These are phyloP conservation scores for Coemansia sp. DNA, from an alignment of 192 early-diverging fungal genomes.

Conservation along the genomic window DNA sequence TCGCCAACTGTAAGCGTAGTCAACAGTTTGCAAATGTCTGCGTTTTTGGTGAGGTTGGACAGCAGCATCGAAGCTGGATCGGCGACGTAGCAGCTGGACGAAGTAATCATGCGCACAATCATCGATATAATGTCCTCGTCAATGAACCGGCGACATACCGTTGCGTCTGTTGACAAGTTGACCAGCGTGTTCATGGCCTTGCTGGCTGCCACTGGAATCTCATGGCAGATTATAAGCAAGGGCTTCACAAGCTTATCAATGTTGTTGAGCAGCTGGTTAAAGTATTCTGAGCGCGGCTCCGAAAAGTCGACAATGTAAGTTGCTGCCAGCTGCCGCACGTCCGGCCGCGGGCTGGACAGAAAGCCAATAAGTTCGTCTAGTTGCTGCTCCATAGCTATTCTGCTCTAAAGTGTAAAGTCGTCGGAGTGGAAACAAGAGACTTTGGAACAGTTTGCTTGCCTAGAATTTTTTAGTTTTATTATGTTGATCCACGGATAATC, in stretches of 20 bases:
- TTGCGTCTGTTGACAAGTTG: constrained; percentile 74
- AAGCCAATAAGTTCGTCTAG: constrained; percentile 69
- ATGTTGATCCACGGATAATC: neutral
- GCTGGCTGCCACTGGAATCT: constrained; percentile 76
- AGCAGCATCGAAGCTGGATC: constrained; percentile 86
- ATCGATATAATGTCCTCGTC: constrained; percentile 70
- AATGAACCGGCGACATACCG: constrained; percentile 64
- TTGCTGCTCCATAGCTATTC: constrained; percentile 41
- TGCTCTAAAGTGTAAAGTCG: neutral
- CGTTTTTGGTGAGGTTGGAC: constrained; percentile 81
- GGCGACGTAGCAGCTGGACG: constrained; percentile 66
- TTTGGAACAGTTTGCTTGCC: neutral
- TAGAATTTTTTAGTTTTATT: too few species aligned
- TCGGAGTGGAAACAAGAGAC: neutral
- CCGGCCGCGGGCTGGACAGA: constrained; percentile 68
- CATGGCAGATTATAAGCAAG: constrained; percentile 66
- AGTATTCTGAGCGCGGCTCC: constrained; percentile 58
- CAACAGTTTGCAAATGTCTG: constrained; percentile 66
- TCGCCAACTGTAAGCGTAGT: constrained; percentile 64
- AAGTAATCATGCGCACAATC: constrained; percentile 67
- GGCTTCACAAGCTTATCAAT: constrained; percentile 63
- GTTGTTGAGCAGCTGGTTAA: constrained; percentile 60
- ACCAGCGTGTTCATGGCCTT: constrained; percentile 79
- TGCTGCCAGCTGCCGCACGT: constrained; percentile 80
- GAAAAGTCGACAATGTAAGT: constrained; percentile 76